These are phyloP conservation scores for Boletus smithii DNA, from an alignment of 1,284 basidiomycete species.

Conservation along the genomic window DNA sequence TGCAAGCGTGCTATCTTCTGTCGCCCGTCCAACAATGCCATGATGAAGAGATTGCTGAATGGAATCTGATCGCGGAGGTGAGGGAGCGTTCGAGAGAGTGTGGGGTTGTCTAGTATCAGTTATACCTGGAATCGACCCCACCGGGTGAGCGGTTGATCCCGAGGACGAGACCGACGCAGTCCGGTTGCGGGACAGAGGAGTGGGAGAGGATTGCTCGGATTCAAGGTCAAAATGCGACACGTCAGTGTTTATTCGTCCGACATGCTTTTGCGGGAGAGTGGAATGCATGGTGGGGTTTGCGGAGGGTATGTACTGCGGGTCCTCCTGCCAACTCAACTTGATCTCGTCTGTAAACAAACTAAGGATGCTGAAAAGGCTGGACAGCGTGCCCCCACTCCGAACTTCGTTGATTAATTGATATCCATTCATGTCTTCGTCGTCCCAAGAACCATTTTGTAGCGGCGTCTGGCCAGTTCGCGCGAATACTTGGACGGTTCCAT, in stretches of 20 bases:
- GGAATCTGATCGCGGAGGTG: slow-evolving; percentile 27
- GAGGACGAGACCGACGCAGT: slow-evolving; percentile 59
- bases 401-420: slow-evolving; percentile 95
- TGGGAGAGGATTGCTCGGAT: slow-evolving; percentile 30
- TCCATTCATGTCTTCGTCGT: slow-evolving; percentile 85
- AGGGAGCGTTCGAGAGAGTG: slow-evolving; percentile 15
- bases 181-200: slow-evolving; percentile 36
- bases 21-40: slow-evolving; percentile 83
- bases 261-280: slow-evolving; percentile 28
- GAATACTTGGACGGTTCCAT: slow-evolving; percentile 85
- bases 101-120: slow-evolving; percentile 21
- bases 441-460: slow-evolving; percentile 60
- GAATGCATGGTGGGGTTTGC: slow-evolving; percentile 18
- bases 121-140: slow-evolving; percentile 31
- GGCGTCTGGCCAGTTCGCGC: slow-evolving; percentile 59
- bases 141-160: slow-evolving; percentile 59
- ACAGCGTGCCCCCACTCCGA: slow-evolving; percentile 90
- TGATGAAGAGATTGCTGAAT: slow-evolving; percentile 41
- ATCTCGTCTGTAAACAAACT: slow-evolving; percentile 96
- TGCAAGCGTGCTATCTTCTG: slow-evolving; percentile 93
- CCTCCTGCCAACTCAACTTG: slow-evolving; percentile 86
- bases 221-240: slow-evolving; percentile 58
- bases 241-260: slow-evolving; percentile 52
- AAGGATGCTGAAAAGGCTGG: slow-evolving; percentile 94
- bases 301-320: slow-evolving; percentile 32